Evolutionary conservation across 306 rosid genomes (phyloP).

Genomic region (Clitoria ternatea): DNA sequence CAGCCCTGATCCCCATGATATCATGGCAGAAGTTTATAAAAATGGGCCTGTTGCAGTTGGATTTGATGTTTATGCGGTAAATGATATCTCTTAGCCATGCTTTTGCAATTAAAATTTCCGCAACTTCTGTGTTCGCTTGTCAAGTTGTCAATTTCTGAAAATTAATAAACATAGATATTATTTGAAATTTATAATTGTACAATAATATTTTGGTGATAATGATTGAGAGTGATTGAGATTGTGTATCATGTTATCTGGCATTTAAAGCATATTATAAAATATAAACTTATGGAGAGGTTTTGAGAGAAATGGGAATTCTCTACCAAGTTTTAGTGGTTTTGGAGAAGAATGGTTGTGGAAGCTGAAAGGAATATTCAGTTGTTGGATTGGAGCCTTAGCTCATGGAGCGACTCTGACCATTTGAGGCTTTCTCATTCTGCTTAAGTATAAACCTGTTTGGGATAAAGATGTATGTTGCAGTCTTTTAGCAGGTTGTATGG

Average conservation of each 20-base stretch:
- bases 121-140: slow-evolving; percentile 9
- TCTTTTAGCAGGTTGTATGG: not conserved
- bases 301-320: slow-evolving; percentile 10
- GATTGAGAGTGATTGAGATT: not conserved
- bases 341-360: not conserved
- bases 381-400: not conserved
- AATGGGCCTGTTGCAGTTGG: slow-evolving; percentile 92
- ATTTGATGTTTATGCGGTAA: slow-evolving; percentile 90
- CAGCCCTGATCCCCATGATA: slow-evolving; percentile 53
- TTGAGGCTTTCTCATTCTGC: slow-evolving; percentile 4
- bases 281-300: not conserved
- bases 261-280: not conserved
- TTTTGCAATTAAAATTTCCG: slow-evolving; percentile 5
- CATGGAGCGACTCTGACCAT: not conserved
- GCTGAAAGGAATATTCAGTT: not conserved
- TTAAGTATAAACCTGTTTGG: not conserved
- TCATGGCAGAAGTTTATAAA: slow-evolving; percentile 86
- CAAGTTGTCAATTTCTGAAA: not conserved
- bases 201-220: not conserved
- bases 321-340: slow-evolving; percentile 3
- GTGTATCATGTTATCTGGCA: not conserved
- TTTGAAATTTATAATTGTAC: not conserved
- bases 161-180: not conserved
- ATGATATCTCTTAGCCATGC: slow-evolving; percentile 16
- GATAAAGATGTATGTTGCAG: not conserved